Evolutionary conservation across 1,284 basidiomycete genomes (phyloP), one percentile per base, ranked within the genome.

Genomic region (Cystobasidiaceae sp.): DNA sequence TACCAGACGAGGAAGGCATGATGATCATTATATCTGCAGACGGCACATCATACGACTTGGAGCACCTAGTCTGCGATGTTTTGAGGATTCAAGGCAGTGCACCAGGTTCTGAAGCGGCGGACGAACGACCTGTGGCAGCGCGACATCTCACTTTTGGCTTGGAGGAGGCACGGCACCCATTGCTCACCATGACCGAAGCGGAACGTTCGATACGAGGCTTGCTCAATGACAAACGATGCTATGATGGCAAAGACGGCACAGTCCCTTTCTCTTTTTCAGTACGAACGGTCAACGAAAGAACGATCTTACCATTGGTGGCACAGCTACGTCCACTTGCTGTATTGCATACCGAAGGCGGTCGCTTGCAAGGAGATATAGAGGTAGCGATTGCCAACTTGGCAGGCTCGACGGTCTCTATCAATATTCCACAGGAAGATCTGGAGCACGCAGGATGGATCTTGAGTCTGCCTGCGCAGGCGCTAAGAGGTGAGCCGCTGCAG

Each of bases 361-460:
- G 28, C 41, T 21, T 56, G n/a, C 39, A 56, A 56, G 27, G 19
- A 25, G 54, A 23, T 17, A 33, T 56, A 44, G 54, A 56, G 23
- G 54, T 28, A 17, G 41, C 25, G 4, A 27, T 56, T 28, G 9
- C 15, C 6, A 41, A 44, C 15, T 13, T 28, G 8, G 54, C 54
- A 28, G 54, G 54, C 41, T 25, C 39, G 17, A 56, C 54, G 7
- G 45, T 44, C 13, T 41, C 33, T 15, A 62, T 62, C 37, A 28
- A 11, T 0, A 62, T 62, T 48, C 60, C 60, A 13, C 27, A 52
- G 19, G 60, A 32, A 32, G 60, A 62, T 32, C 34, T 62, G 34
- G 30, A 44, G 39, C 60, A 62, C 27, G 48, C 45, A 15, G 60
- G 60, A 11, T 62, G 60, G 60, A 62, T 62, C 3, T 62, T 62